These are phyloP conservation scores for Hylodesmum podocarpum DNA, from an alignment of 306 rosid species.

Conservation along the genomic window DNA sequence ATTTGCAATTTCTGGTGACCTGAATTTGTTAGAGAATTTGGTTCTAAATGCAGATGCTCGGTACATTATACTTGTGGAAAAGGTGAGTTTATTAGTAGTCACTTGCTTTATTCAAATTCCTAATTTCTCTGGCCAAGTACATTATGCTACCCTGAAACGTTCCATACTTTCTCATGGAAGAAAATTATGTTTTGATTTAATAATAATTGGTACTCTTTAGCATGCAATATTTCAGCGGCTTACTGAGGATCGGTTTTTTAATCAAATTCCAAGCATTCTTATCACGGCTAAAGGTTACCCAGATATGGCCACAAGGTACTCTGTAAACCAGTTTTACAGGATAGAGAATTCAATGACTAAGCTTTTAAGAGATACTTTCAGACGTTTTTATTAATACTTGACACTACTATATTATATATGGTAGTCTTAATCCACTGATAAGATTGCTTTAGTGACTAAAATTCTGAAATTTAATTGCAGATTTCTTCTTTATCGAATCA, in stretches of 20 bases:
- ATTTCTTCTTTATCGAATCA: constrained; percentile 76
- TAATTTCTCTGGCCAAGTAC: background rate
- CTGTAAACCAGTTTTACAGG: constrained; percentile 22
- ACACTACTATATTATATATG: background rate
- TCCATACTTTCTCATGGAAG: background rate
- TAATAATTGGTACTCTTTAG: constrained; percentile 45
- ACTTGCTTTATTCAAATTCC: constrained; percentile 19
- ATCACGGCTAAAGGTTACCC: constrained; percentile 97
- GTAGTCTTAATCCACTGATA: background rate
- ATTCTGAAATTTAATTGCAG: constrained; percentile 37
- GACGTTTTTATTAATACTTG: background rate
- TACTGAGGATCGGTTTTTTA: constrained; percentile 69
- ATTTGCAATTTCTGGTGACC: constrained; percentile 71
- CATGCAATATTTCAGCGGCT: constrained; percentile 88
- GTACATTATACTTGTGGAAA: constrained; percentile 79
- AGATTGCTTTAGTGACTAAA: constrained; percentile 5
- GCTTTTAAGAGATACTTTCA: background rate
- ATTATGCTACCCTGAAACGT: constrained; percentile 15
- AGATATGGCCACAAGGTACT: constrained; percentile 85
- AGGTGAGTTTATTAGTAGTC: constrained; percentile 48
- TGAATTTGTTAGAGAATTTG: constrained; percentile 56
- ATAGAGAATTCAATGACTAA: background rate
- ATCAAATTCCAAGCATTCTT: constrained; percentile 87
- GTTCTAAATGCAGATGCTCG: constrained; percentile 71
- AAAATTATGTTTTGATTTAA: background rate